Conservation (phyloP, 495 filamentous ascomycete species). For the Xylaria longipes region DNA sequence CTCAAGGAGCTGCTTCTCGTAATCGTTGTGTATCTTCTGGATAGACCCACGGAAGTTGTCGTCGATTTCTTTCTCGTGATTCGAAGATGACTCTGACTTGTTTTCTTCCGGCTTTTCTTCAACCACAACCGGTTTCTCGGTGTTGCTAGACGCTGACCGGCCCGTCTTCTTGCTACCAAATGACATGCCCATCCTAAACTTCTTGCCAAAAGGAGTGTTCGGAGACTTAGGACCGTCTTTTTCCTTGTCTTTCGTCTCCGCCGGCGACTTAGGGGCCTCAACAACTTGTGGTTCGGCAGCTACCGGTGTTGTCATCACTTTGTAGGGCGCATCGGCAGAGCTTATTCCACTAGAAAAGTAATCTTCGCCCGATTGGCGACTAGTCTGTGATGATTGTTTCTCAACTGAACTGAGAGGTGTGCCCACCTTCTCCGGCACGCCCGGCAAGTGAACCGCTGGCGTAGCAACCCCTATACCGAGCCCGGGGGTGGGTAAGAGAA, state of each 20-base stretch:
- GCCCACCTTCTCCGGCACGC: slow-evolving; percentile 44
- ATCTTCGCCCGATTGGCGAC: slow-evolving; percentile 52
- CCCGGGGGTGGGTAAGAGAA: slow-evolving; percentile 70
- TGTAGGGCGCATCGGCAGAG: slow-evolving; percentile 42
- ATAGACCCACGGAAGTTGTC: slow-evolving; percentile 83
- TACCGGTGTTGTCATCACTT: slow-evolving; percentile 43
- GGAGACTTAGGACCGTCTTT: slow-evolving; percentile 72
- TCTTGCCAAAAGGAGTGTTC: slow-evolving; percentile 78
- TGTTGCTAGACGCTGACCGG: slow-evolving; percentile 71
- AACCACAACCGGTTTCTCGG: slow-evolving; percentile 72
- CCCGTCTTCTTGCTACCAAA: slow-evolving; percentile 82
- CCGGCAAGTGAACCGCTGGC: slow-evolving; percentile 58
- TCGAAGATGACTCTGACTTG: slow-evolving; percentile 66
- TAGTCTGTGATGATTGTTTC: slow-evolving; percentile 40
- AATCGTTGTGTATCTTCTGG: slow-evolving; percentile 77
- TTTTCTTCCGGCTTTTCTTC: slow-evolving; percentile 74
- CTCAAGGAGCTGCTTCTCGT: slow-evolving; percentile 70
- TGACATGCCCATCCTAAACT: slow-evolving; percentile 84
- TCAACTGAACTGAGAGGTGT: slow-evolving; percentile 49
- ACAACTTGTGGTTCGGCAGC: slow-evolving; percentile 41
- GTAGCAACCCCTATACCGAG: slow-evolving; percentile 81
- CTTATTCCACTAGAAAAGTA: slow-evolving; percentile 55
- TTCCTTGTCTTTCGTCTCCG: slow-evolving; percentile 61
- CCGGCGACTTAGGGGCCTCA: slow-evolving; percentile 59
- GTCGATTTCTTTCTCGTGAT: slow-evolving; percentile 83